Evolutionary conservation across 805 yeast genomes (phyloP).

Genomic region (Hanseniaspora guilliermondii): DNA sequence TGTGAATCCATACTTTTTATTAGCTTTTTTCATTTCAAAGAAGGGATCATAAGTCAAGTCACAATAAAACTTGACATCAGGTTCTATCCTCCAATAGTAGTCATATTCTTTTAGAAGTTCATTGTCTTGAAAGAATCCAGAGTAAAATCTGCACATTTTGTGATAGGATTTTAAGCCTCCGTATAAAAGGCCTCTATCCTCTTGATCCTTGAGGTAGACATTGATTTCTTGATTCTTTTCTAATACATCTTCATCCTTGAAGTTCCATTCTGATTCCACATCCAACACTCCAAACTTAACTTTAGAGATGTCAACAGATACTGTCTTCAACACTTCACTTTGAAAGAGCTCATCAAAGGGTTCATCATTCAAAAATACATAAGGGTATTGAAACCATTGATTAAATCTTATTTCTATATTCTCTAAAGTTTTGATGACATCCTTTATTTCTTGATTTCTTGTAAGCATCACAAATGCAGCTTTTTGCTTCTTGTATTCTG

Average conservation of each 20-base stretch:
- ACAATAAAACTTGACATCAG: conserved; percentile 79
- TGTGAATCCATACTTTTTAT: conserved; percentile 76
- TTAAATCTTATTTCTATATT: conserved; percentile 80
- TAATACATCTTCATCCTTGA: conserved; percentile 29
- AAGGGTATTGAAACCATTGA: conserved; percentile 88
- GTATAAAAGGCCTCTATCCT: conserved; percentile 72
- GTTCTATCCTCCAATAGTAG: conserved; percentile 97
- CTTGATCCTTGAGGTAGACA: conserved; percentile 58
- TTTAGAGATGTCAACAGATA: conserved; percentile 34
- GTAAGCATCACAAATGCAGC: conserved; percentile 81
- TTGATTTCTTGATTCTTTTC: conserved; percentile 16
- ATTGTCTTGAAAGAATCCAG: conserved; percentile 73
- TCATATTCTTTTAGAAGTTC: conserved; percentile 56
- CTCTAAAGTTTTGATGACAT: conserved; percentile 59
- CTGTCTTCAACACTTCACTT: conserved; percentile 36
- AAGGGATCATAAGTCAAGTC: conserved; percentile 90
- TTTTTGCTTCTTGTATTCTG: conserved; percentile 40
- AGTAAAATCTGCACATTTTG: conserved; percentile 88
- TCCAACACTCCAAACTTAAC: conserved; percentile 64
- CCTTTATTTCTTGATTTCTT: conserved; percentile 64
- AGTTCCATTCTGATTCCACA: conserved; percentile 51
- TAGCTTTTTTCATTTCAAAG: conserved; percentile 52
- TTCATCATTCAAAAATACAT: conserved; percentile 77
- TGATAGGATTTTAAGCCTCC: conserved; percentile 77
- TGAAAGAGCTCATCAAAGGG: conserved; percentile 58